Base-by-base conservation (phyloP, 805 yeast species). In the Wickerhamiella kurtzmanii region DNA sequence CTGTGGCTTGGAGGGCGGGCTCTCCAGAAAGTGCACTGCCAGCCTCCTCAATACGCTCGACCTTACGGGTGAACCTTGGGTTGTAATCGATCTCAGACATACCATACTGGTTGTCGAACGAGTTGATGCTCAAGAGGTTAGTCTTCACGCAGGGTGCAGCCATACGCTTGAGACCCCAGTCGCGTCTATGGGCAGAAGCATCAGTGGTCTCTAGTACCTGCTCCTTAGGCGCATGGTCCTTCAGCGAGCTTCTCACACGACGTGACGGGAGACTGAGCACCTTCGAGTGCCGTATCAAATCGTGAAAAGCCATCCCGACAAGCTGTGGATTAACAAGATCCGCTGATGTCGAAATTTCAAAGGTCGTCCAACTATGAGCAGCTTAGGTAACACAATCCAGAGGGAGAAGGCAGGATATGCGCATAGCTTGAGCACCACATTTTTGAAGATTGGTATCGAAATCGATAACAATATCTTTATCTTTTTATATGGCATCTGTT, bases 81-180 rank as follows among this genome's bases (percentile, higher is more conserved):
- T 53, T 57, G 20, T 53, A 50, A 22, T 57, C 58, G 25, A 53
- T 57, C 17, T 60, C 61, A 28, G 62, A 58, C 32, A 61, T 49
- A n/a, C 60, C 55, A 15, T 50, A 51, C 13, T 50, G 51, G 44
- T 55, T 59, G 40, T 62, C 65, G 42, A 62, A 46, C 25, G 51
- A 52, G 17, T 46, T 41, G 18, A 60, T 56, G 25, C 53, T 52
- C 22, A 63, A 47, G 17, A 53, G 50, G 13, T 53, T 50, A 2
- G 60, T 47, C 8, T 44, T 32, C 13, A 62, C 62, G 37, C 59
- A 52, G 38, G 53, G 50, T 22, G 57, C 45, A 2, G 50, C 55
- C 40, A 53, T 51, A 49, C 48, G 46, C 51, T 63, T 63, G 35
- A 63, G 57, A n/a, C 67, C 67, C 64, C 65, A 63, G 54, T 63